Conservation (phyloP, 176 grass and related monocot genomes). For the Chrysopogon serrulatus region DNA sequence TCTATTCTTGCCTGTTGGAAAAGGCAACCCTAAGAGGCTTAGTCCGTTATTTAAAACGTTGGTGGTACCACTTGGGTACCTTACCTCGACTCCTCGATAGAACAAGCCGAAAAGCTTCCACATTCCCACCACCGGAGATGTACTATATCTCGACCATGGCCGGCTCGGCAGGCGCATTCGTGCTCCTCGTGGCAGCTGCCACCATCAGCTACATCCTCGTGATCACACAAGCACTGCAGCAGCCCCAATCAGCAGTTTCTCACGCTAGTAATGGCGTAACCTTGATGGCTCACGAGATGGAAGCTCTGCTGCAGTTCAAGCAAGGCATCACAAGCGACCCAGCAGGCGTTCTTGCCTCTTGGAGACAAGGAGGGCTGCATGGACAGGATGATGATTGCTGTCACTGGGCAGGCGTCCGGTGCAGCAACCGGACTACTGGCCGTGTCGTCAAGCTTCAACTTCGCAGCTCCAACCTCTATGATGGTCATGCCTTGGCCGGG, state of each 20-base stretch:
- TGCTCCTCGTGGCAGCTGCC: background rate
- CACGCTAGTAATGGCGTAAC: background rate
- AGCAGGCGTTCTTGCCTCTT: background rate
- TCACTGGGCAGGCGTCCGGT: slow-evolving; percentile 16
- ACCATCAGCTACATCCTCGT: background rate
- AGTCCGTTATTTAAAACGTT: no score
- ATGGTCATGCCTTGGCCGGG: background rate
- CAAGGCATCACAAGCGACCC: background rate
- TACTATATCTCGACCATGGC: background rate
- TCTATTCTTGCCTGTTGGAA: no score
- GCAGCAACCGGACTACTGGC: slow-evolving; percentile 8
- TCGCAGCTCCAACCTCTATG: background rate
- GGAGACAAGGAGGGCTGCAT: background rate
- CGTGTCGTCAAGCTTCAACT: slow-evolving; percentile 6
- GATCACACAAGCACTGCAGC: background rate
- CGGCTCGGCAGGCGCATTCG: background rate
- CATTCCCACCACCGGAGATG: no score
- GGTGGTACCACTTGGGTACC: no score
- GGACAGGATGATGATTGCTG: background rate
- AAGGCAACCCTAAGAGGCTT: no score
- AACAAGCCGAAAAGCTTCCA: no score
- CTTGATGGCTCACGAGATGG: background rate
- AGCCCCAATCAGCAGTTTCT: background rate
- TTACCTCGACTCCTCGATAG: no score
- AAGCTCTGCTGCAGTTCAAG: slow-evolving; percentile 30